phyloP scores from a whole-genome alignment of 2,329 filamentous ascomycete genomes.

The Ilyonectria destructans region DNA sequence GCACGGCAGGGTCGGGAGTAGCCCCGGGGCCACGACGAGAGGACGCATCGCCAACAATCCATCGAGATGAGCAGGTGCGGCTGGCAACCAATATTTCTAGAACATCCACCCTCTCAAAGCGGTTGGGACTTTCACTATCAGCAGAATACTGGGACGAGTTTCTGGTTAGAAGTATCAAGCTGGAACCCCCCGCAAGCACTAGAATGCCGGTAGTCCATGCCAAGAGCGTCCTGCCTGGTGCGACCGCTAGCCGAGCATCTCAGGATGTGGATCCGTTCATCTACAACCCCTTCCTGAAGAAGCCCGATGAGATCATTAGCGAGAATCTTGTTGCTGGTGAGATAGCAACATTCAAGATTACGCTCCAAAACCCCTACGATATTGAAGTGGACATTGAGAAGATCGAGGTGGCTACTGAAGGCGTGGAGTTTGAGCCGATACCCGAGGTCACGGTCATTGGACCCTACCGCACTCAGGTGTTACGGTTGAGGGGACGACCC shows the following conservation, averaged over 20 bases:
- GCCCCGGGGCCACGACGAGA: slow-evolving; percentile 80
- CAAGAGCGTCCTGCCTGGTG: slow-evolving; percentile 68
- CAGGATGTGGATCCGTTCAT: slow-evolving; percentile 88
- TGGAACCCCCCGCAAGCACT: slow-evolving; percentile 75
- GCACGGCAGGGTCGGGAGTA: slow-evolving; percentile 85
- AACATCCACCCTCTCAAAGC: slow-evolving; percentile 83
- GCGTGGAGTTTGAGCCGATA: slow-evolving; percentile 79
- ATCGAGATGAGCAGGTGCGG: slow-evolving; percentile 86
- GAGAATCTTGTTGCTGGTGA: slow-evolving; percentile 87
- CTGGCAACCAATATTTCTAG: slow-evolving; percentile 90
- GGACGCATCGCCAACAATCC: slow-evolving; percentile 79
- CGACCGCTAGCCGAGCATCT: slow-evolving; percentile 66
- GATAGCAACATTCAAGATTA: slow-evolving; percentile 83
- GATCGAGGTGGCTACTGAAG: slow-evolving; percentile 82
- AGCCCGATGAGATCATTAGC: slow-evolving; percentile 70
- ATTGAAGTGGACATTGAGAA: slow-evolving; percentile 92
- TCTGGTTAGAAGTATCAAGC: slow-evolving; percentile 82
- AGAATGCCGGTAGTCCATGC: slow-evolving; percentile 78
- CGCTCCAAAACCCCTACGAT: slow-evolving; percentile 94
- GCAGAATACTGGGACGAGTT: slow-evolving; percentile 99
- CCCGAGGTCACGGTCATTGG: slow-evolving; percentile 80
- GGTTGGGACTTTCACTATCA: slow-evolving; percentile 79
- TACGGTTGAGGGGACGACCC: slow-evolving; percentile 80
- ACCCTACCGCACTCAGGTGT: slow-evolving; percentile 86
- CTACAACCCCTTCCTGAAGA: slow-evolving; percentile 92